A percentile compares a stretch with the other conserved stretches of the same genome.
phyloP scores from a whole-genome alignment of 2,329 filamentous ascomycete genomes.

The Calonectria pseudoreteaudii region DNA sequence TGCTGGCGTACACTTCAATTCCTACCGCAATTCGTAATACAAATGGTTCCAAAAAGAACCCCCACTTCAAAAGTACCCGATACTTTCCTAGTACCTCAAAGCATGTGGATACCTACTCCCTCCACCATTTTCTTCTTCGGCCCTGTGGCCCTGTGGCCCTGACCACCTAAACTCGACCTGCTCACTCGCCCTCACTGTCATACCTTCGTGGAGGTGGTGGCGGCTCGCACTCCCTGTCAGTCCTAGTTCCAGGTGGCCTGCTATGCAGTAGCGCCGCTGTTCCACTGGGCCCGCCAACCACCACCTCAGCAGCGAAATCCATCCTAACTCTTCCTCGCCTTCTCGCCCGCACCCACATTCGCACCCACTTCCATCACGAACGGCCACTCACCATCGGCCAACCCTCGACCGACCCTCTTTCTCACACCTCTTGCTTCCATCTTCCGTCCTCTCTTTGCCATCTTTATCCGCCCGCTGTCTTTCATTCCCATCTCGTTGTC shows the following conservation, averaged over 20 bases:
- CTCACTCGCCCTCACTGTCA: not conserved
- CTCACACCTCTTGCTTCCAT: constrained; percentile 16
- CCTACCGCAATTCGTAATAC: not conserved
- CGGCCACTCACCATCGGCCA: constrained; percentile 31
- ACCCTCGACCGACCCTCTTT: constrained; percentile 16
- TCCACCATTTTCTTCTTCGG: not conserved
- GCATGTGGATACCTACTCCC: not conserved
- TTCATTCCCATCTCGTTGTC: constrained; percentile 4
- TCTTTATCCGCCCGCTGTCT: constrained; percentile 13
- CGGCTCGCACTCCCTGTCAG: constrained; percentile 6
- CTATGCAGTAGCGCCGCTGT: not conserved
- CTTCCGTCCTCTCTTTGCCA: not conserved
- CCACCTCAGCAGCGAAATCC: constrained; percentile 33
- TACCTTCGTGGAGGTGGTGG: not conserved
- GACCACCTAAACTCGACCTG: constrained; percentile 4
- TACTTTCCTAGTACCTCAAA: constrained; percentile 8
- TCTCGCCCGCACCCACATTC: constrained; percentile 23
- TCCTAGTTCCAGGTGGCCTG: constrained; percentile 6
- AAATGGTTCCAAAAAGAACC: not conserved
- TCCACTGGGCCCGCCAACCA: constrained; percentile 37
- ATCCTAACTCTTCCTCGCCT: constrained; percentile 20
- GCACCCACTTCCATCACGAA: constrained; percentile 27
- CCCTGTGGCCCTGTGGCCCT: not conserved
- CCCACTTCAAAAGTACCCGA: constrained; percentile 20
- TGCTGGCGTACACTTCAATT: not conserved